phyloP scores from a whole-genome alignment of 768 basidiomycete species.

The Lactarius akahatsu region DNA sequence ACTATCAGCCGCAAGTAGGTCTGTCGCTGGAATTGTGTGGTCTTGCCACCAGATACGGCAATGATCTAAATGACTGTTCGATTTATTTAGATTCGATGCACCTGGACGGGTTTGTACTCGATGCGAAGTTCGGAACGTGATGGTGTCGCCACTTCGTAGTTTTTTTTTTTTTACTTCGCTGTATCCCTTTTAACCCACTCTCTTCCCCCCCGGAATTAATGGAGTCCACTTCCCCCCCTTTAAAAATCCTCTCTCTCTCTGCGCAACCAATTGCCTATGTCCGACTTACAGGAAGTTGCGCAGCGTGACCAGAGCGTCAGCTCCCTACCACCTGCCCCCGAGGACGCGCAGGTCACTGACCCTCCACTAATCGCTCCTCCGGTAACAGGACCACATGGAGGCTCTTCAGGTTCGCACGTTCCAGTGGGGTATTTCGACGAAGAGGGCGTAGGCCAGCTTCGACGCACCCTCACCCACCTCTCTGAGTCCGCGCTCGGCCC shows the following conservation, averaged over 20 bases:
- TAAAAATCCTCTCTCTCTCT: neutral
- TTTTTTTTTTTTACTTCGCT: neutral
- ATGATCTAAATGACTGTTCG: neutral
- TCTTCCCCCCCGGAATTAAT: neutral
- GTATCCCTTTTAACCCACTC: neutral
- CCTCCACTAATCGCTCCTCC: neutral
- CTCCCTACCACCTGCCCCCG: neutral
- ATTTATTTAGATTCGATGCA: neutral
- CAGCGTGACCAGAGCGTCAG: constrained; percentile 9
- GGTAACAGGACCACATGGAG: neutral
- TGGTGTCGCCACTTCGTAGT: neutral
- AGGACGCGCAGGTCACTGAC: neutral
- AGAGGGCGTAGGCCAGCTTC: constrained; percentile 44
- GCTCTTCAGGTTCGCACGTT: constrained; percentile 32
- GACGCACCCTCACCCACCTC: constrained; percentile 37
- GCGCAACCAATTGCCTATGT: constrained; percentile 2
- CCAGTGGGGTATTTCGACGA: constrained; percentile 55
- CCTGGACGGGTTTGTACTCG: neutral
- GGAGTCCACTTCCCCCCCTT: neutral
- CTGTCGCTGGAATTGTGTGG: neutral
- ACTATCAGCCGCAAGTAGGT: neutral
- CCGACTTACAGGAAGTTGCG: constrained; percentile 5
- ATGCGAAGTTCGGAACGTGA: neutral
- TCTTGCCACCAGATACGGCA: neutral
- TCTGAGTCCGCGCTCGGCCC: neutral